A percentile compares a stretch with the other conserved stretches of the same genome.
phyloP scores from a whole-genome alignment of 140 eudicot genomes.

The Anethum foeniculum region DNA sequence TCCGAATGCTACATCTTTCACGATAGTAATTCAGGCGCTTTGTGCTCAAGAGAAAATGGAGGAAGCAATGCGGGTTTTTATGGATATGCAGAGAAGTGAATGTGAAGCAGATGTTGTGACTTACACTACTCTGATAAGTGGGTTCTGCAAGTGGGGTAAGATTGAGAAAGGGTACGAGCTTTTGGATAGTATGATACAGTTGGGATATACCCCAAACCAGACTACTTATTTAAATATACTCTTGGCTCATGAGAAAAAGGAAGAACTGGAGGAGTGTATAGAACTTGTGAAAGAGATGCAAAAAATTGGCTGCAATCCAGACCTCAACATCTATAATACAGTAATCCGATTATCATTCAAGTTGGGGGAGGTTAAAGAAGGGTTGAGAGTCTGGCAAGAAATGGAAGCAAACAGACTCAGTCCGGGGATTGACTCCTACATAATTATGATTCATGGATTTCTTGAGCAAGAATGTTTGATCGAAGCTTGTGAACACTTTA shows the following conservation, averaged over 20 bases:
- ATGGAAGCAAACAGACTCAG: slow-evolving; percentile 52
- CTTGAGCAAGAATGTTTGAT: slow-evolving; percentile 50
- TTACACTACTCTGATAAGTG: slow-evolving; percentile 64
- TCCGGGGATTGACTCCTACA: slow-evolving; percentile 65
- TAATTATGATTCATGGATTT: slow-evolving; percentile 64
- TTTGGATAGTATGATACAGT: slow-evolving; percentile 61
- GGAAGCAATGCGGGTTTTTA: slow-evolving; percentile 60
- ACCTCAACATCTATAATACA: slow-evolving; percentile 51
- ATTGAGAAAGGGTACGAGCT: slow-evolving; percentile 53
- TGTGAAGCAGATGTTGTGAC: slow-evolving; percentile 80
- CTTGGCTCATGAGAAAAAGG: slow-evolving; percentile 83
- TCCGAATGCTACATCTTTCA: slow-evolving; percentile 72
- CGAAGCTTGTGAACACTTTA: slow-evolving; percentile 67
- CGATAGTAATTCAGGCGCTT: slow-evolving; percentile 69
- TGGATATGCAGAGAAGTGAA: slow-evolving; percentile 54
- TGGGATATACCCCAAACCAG: slow-evolving; percentile 60
- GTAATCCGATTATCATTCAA: slow-evolving; percentile 62
- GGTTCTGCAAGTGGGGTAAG: slow-evolving; percentile 76
- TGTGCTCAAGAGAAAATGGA: slow-evolving; percentile 72
- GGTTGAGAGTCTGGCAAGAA: slow-evolving; percentile 51
- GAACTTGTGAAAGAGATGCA: slow-evolving; percentile 70
- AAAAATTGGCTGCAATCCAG: slow-evolving; percentile 55
- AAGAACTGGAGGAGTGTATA: slow-evolving; percentile 73
- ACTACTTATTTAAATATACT: slow-evolving; percentile 58
- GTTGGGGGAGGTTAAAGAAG: slow-evolving; percentile 74